A percentile compares a stretch with the other conserved stretches of the same genome.
Evolutionary conservation across 805 yeast genomes (phyloP).

Genomic region (Schwanniomyces sp.): DNA sequence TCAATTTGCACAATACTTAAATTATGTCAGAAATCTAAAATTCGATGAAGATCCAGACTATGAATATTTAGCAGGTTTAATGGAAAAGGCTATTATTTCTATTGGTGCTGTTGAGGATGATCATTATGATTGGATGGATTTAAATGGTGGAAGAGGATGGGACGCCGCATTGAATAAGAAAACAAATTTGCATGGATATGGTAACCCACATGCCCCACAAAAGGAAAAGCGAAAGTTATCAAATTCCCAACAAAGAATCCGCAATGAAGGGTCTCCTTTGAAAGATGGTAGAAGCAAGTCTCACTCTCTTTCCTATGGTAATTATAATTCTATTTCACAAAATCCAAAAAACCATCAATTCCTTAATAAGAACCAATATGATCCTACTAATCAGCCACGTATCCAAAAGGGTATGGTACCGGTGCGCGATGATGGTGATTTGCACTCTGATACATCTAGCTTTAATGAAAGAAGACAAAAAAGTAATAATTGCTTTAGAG

Average conservation of each 20-base stretch:
- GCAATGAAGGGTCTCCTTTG: neutral
- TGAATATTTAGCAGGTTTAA: constrained; percentile 74
- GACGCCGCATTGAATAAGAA: constrained; percentile 85
- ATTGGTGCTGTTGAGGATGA: constrained; percentile 71
- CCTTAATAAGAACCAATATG: constrained; percentile 10
- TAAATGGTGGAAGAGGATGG: constrained; percentile 96
- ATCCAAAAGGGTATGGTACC: constrained; percentile 23
- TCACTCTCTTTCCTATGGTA: constrained; percentile 13
- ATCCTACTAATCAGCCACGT: constrained; percentile 6
- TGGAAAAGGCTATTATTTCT: constrained; percentile 75
- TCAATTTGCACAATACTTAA: constrained; percentile 90
- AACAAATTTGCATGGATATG: constrained; percentile 94
- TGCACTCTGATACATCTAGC: constrained; percentile 40
- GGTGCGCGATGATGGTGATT: constrained; percentile 35
- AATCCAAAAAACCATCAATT: constrained; percentile 17
- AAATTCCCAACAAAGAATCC: constrained; percentile 5
- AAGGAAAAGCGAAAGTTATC: constrained; percentile 7
- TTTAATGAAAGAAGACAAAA: constrained; percentile 18
- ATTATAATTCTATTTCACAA: constrained; percentile 19
- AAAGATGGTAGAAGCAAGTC: constrained; percentile 12
- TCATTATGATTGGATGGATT: constrained; percentile 96
- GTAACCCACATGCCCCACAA: constrained; percentile 81
- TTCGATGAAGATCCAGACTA: constrained; percentile 96
- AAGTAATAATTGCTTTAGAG: constrained; percentile 7
- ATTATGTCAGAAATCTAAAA: constrained; percentile 80